Conservation (phyloP, 306 rosid genomes). For the Spatholobus suberectus region DNA sequence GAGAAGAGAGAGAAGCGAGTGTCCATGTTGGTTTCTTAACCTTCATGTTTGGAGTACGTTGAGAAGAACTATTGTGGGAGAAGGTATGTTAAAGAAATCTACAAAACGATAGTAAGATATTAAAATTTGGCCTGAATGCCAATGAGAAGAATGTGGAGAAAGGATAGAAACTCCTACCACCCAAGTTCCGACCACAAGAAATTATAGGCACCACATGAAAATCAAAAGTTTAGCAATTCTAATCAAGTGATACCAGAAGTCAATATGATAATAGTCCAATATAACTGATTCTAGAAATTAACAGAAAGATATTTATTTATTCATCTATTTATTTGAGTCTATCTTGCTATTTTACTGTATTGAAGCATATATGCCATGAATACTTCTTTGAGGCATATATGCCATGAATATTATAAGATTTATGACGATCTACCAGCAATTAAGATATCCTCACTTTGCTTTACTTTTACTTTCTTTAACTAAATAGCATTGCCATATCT, state of each 20-base stretch:
- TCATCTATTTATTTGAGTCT: slow-evolving; percentile 10
- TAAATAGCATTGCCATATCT: too few species aligned
- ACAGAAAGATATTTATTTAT: too few species aligned
- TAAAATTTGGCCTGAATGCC: neutral
- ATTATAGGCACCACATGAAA: too few species aligned
- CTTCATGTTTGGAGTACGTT: too few species aligned
- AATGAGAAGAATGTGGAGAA: neutral
- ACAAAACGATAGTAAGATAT: neutral
- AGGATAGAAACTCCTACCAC: neutral
- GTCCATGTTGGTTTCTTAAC: too few species aligned
- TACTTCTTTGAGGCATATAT: slow-evolving; percentile 79
- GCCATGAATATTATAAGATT: too few species aligned
- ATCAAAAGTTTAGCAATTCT: slow-evolving; percentile 5
- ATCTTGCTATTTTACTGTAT: slow-evolving; percentile 19
- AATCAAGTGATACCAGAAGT: slow-evolving; percentile 19
- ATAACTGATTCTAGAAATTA: slow-evolving; percentile 31
- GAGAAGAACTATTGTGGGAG: too few species aligned
- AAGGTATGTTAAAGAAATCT: too few species aligned
- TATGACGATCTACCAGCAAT: too few species aligned
- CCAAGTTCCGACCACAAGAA: neutral
- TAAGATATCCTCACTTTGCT: too few species aligned
- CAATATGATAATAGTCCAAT: slow-evolving; percentile 1
- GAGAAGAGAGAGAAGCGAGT: too few species aligned
- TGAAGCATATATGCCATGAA: slow-evolving; percentile 39
- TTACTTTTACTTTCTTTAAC: too few species aligned